These are phyloP conservation scores for Candida tibetensis DNA, from an alignment of 805 yeast species.

Conservation along the genomic window DNA sequence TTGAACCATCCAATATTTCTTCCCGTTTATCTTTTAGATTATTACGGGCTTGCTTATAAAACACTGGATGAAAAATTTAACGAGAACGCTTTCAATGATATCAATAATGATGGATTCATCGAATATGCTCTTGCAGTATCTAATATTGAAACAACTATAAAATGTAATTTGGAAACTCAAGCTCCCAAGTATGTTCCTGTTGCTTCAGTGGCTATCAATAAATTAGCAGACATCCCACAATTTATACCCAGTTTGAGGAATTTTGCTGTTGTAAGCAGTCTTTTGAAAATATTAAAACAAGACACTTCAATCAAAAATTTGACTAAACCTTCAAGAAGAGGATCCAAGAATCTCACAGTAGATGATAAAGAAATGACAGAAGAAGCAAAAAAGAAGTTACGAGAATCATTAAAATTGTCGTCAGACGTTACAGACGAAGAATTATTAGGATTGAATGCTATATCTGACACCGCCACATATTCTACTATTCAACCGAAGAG, in stretches of 20 bases:
- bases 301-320: neutral
- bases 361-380: conserved; percentile 14
- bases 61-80: neutral
- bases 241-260: conserved; percentile 32
- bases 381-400: conserved; percentile 28
- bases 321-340: conserved; percentile 4
- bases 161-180: conserved; percentile 5
- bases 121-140: conserved; percentile 3
- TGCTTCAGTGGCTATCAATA: conserved; percentile 19
- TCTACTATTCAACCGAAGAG: conserved; percentile 16
- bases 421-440: conserved; percentile 40
- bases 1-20: conserved; percentile 25
- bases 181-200: conserved; percentile 23
- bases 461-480: conserved; percentile 22
- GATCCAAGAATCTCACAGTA: conserved; percentile 2
- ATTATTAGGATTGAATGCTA: conserved; percentile 31
- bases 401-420: conserved; percentile 33
- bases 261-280: conserved; percentile 26
- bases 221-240: conserved; percentile 22
- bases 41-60: conserved; percentile 20
- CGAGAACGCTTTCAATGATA: conserved; percentile 5
- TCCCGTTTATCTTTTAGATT: conserved; percentile 30
- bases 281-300: conserved; percentile 9
- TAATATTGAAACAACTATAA: conserved; percentile 1
- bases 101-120: conserved; percentile 8